These are phyloP conservation scores for Scheffersomyces amazonensis DNA, from an alignment of 805 yeast genomes.

Conservation along the genomic window DNA sequence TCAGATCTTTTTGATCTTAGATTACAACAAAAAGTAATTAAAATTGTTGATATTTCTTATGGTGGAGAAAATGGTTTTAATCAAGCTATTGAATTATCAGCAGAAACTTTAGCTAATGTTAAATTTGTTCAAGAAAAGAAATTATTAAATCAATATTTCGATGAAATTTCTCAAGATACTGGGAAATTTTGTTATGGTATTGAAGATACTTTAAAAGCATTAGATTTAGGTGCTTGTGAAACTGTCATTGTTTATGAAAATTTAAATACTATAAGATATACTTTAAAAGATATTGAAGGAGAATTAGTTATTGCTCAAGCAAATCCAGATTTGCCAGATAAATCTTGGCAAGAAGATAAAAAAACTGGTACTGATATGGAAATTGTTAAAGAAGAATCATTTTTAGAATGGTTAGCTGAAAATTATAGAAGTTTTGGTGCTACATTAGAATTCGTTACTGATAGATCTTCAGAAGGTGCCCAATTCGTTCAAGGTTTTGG, in stretches of 20 bases:
- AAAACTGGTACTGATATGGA: conserved; percentile 92
- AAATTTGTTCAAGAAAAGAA: conserved; percentile 98
- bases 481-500: conserved; percentile 98
- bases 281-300: conserved; percentile 81
- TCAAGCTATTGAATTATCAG: conserved; percentile 97
- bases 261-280: conserved; percentile 79
- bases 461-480: conserved; percentile 96
- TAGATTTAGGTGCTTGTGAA: conserved; percentile 96
- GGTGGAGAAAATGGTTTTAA: conserved; percentile 99
- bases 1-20: conserved; percentile 93
- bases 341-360: conserved; percentile 75
- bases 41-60: conserved; percentile 94
- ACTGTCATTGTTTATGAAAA: conserved; percentile 90
- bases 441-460: conserved; percentile 91
- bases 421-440: conserved; percentile 95
- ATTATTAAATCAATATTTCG: conserved; percentile 86
- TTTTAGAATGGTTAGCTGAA: conserved; percentile 98
- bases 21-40: conserved; percentile 80
- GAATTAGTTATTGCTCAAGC: conserved; percentile 70
- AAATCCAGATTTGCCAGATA: conserved; percentile 69
- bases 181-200: conserved; percentile 98
- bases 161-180: conserved; percentile 95
- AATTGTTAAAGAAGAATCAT: conserved; percentile 73
- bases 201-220: conserved; percentile 92
- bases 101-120: conserved; percentile 95